Conservation (phyloP, 208 protist genomes). For the Acanthamoeba sp. region DNA sequence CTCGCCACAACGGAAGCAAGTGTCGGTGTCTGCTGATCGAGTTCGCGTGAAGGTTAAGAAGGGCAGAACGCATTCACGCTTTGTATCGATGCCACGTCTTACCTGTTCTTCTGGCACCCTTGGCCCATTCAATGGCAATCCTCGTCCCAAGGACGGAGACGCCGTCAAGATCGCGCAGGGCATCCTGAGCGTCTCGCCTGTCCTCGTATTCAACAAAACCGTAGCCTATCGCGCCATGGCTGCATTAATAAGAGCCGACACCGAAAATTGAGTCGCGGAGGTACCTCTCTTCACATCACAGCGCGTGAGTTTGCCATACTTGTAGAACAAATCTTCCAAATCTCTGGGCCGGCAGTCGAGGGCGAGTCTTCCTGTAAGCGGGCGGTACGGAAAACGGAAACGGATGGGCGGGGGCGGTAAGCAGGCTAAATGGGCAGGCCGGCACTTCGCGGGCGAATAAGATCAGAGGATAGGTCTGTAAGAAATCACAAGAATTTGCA, state of each 20-base stretch:
- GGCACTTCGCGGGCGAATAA: background rate
- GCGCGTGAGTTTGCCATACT: conserved; percentile 67
- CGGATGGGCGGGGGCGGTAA: conserved; percentile 31
- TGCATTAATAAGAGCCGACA: no score
- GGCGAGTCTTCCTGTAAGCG: conserved; percentile 67
- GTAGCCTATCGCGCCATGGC: no score
- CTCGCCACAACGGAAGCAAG: conserved; percentile 70
- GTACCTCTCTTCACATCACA: conserved; percentile 73
- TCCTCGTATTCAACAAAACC: conserved; percentile 77
- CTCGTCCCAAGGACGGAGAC: conserved; percentile 12
- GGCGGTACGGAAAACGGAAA: conserved; percentile 40
- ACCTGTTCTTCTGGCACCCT: conserved; percentile 58
- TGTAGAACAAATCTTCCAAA: conserved; percentile 76
- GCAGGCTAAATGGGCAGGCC: conserved; percentile 48
- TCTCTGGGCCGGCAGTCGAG: conserved; percentile 6
- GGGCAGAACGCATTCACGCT: no score
- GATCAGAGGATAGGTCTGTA: background rate
- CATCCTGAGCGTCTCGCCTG: conserved; percentile 70
- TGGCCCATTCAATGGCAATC: conserved; percentile 74
- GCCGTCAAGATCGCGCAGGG: conserved; percentile 60
- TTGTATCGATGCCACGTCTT: background rate
- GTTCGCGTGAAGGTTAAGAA: background rate
- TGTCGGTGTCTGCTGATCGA: background rate
- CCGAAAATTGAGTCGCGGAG: background rate
- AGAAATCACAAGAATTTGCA: background rate